phyloP scores from a whole-genome alignment of 495 filamentous ascomycete genomes.

The Lophiostoma macrostomum region DNA sequence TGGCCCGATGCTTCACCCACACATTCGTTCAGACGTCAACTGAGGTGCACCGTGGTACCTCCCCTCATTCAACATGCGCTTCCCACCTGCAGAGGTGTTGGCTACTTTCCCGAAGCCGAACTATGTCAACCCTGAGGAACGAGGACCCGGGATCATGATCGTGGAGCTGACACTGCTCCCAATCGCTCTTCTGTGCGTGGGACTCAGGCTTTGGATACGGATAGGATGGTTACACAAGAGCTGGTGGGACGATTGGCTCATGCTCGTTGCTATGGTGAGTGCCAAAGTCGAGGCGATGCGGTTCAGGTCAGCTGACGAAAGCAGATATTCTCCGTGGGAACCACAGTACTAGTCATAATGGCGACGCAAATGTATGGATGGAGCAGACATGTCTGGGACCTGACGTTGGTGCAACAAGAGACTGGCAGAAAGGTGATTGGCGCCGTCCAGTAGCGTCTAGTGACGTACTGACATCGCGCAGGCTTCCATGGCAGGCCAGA shows the following conservation, averaged over 20 bases:
- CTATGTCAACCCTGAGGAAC: constrained; percentile 29
- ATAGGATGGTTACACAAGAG: constrained; percentile 22
- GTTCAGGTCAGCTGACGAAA: constrained; percentile 1
- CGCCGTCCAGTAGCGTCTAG: neutral
- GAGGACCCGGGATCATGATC: constrained; percentile 28
- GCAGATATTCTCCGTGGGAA: constrained; percentile 30
- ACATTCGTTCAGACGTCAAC: constrained; percentile 3
- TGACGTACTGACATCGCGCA: constrained; percentile 9
- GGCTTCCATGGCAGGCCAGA: constrained; percentile 33
- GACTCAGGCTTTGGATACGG: constrained; percentile 28
- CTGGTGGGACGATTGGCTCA: constrained; percentile 35
- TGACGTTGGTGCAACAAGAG: constrained; percentile 12
- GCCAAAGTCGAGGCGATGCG: neutral
- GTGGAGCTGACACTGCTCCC: constrained; percentile 29
- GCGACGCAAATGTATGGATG: constrained; percentile 32
- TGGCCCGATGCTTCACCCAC: constrained; percentile 10
- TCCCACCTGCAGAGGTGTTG: constrained; percentile 26
- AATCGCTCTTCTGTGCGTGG: constrained; percentile 25
- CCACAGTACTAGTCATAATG: constrained; percentile 29
- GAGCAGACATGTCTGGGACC: constrained; percentile 35
- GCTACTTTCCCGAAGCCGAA: constrained; percentile 29
- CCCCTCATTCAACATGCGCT: constrained; percentile 20
- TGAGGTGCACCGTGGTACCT: neutral
- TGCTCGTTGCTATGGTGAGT: constrained; percentile 29
- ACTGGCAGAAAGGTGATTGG: constrained; percentile 30